These are phyloP conservation scores for Otatea glauca DNA, from an alignment of 176 grass and related monocot genomes.

Conservation along the genomic window DNA sequence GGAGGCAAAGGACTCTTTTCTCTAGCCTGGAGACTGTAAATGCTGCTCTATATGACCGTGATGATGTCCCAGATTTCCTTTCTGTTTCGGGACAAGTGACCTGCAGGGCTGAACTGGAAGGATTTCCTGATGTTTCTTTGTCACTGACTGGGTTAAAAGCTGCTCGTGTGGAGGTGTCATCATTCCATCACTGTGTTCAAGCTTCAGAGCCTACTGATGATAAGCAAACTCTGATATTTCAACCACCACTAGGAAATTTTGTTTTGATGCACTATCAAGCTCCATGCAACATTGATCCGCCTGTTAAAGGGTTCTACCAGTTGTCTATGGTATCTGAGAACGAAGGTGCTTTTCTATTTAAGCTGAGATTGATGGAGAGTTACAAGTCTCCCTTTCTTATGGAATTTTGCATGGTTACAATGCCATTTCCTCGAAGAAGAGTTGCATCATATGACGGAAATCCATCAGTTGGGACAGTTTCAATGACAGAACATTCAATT, in stretches of 20 bases:
- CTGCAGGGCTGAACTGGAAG: slow-evolving; percentile 95
- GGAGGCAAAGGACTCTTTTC: slow-evolving; percentile 79
- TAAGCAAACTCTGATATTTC: slow-evolving; percentile 85
- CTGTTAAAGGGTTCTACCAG: slow-evolving; percentile 96
- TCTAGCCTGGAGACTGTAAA: slow-evolving; percentile 72
- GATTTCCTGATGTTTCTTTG: slow-evolving; percentile 89
- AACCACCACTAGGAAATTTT: slow-evolving; percentile 89
- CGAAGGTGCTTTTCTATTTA: slow-evolving; percentile 93
- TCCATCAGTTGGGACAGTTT: slow-evolving; percentile 86
- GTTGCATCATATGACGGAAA: slow-evolving; percentile 86
- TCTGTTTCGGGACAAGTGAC: slow-evolving; percentile 91
- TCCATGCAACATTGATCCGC: slow-evolving; percentile 57
- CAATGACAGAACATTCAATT: slow-evolving; percentile 81
- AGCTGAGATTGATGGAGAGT: slow-evolving; percentile 86
- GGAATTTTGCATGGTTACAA: slow-evolving; percentile 92
- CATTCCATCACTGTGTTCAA: slow-evolving; percentile 93
- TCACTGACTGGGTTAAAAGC: slow-evolving; percentile 76
- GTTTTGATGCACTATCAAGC: slow-evolving; percentile 82
- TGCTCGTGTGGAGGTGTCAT: slow-evolving; percentile 66
- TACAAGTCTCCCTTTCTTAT: slow-evolving; percentile 84
- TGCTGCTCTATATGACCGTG: slow-evolving; percentile 92
- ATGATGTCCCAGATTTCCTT: slow-evolving; percentile 90
- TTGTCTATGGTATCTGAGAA: slow-evolving; percentile 95
- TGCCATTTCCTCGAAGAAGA: slow-evolving; percentile 92
- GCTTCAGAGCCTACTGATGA: slow-evolving; percentile 73